These are phyloP conservation scores for Thielaviopsis cerberus DNA, from an alignment of 2,329 filamentous ascomycete species.

Conservation along the genomic window DNA sequence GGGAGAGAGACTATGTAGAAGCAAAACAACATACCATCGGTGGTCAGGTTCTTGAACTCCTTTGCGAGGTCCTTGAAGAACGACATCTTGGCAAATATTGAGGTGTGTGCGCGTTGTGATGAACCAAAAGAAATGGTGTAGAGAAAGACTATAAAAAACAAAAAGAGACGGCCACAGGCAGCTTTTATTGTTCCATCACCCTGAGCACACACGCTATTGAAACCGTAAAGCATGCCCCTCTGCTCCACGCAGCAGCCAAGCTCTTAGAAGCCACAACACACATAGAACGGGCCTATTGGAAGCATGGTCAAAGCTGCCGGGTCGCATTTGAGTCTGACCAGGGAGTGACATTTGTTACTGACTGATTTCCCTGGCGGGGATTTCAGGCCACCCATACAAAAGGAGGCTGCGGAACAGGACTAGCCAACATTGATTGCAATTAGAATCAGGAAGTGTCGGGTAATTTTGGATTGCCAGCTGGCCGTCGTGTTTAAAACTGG, in stretches of 20 bases:
- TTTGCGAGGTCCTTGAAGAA: constrained; percentile 27
- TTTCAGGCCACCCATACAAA: neutral
- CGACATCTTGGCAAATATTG: constrained; percentile 21
- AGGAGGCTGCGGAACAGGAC: neutral
- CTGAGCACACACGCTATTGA: too few species aligned
- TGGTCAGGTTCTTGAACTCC: constrained; percentile 28
- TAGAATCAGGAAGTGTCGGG: neutral
- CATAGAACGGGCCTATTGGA: too few species aligned
- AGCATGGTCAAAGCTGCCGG: neutral
- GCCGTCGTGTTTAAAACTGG: neutral
- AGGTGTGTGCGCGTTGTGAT: neutral
- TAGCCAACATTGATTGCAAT: neutral
- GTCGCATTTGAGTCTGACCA: neutral
- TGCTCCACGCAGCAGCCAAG: too few species aligned
- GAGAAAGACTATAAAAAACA: neutral
- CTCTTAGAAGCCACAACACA: too few species aligned
- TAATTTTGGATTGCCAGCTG: neutral
- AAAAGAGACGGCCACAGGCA: too few species aligned
- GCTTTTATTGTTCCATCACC: too few species aligned
- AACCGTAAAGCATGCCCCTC: too few species aligned
- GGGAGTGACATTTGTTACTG: neutral
- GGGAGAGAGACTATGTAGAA: neutral
- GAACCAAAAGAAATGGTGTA: neutral
- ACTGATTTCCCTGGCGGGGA: neutral
- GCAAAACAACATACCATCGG: constrained; percentile 17